phyloP scores from a whole-genome alignment of 768 basidiomycete genomes.

The Mycena metata region DNA sequence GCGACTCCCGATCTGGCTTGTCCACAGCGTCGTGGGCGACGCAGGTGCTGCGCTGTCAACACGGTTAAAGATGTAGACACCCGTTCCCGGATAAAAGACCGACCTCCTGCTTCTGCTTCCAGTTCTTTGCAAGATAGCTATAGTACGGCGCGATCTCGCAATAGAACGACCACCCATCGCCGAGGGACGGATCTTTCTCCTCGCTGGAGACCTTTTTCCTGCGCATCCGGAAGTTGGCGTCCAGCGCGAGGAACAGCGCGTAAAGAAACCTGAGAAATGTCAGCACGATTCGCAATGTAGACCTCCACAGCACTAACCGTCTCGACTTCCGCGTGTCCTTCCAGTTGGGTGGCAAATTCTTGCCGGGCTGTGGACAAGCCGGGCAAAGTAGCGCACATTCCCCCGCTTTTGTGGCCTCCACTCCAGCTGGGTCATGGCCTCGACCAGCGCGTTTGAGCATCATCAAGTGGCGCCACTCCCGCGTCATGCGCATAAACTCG shows the following conservation, averaged over 20 bases:
- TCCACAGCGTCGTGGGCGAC: constrained; percentile 18
- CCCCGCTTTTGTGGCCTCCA: constrained; percentile 11
- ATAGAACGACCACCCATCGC: constrained; percentile 35
- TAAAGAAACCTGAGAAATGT: constrained; percentile 29
- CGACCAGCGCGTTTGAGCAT: constrained; percentile 40
- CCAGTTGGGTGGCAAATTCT: constrained; percentile 41
- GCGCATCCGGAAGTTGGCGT: constrained; percentile 43
- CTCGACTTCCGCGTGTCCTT: constrained; percentile 12
- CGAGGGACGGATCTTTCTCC: constrained; percentile 34
- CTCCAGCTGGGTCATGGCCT: constrained; percentile 2
- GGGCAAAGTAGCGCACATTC: constrained; percentile 42
- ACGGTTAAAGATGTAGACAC: background rate
- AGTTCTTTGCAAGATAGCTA: constrained; percentile 5
- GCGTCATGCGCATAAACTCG: constrained; percentile 33
- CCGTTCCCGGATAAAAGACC: background rate
- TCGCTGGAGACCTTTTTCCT: constrained; percentile 32
- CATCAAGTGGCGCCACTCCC: constrained; percentile 39
- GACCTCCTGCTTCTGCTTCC: constrained; percentile 9
- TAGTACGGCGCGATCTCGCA: constrained; percentile 19
- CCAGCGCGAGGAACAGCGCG: constrained; percentile 35
- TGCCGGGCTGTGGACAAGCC: constrained; percentile 44
- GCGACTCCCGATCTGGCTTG: constrained; percentile 17
- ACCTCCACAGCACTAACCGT: constrained; percentile 9
- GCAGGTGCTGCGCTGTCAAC: constrained; percentile 16
- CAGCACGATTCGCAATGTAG: too few relatives aligned